Conservation (phyloP, 352 stramenopile genomes). For the Phytophthora ohioensis region DNA sequence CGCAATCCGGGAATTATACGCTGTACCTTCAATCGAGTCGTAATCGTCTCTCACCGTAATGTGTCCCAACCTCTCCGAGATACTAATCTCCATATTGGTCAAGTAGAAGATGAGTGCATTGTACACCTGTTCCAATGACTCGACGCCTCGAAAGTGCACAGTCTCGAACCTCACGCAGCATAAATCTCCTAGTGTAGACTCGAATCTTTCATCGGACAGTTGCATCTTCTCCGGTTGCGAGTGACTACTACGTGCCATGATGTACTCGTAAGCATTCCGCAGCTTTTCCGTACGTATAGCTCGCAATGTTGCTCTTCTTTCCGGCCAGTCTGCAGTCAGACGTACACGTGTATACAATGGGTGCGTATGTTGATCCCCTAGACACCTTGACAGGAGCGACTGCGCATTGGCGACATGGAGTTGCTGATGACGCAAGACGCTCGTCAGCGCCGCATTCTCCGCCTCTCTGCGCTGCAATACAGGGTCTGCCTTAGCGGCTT, state of each 20-base stretch:
- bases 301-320: slow-evolving; percentile 30
- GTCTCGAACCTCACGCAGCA: slow-evolving; percentile 50
- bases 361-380: slow-evolving; percentile 37
- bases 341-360: slow-evolving; percentile 32
- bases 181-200: slow-evolving; percentile 27
- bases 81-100: slow-evolving; percentile 56
- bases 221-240: slow-evolving; percentile 45
- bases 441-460: slow-evolving; percentile 34
- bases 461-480: slow-evolving; percentile 25
- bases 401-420: slow-evolving; percentile 50
- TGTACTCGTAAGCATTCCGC: slow-evolving; percentile 38
- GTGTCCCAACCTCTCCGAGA: slow-evolving; percentile 44
- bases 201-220: slow-evolving; percentile 37
- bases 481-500: slow-evolving; percentile 30
- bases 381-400: slow-evolving; percentile 45
- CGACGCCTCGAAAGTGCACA: slow-evolving; percentile 41
- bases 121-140: slow-evolving; percentile 45
- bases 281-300: slow-evolving; percentile 40
- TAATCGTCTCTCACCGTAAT: slow-evolving; percentile 58
- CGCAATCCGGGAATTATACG: slow-evolving; percentile 40
- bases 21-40: slow-evolving; percentile 36
- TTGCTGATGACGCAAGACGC: slow-evolving; percentile 42
- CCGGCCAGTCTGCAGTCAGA: slow-evolving; percentile 28
- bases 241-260: slow-evolving; percentile 31
- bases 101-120: slow-evolving; percentile 51